Base-by-base conservation (phyloP, 495 filamentous ascomycete species). In the Elasticomyces elasticus region DNA sequence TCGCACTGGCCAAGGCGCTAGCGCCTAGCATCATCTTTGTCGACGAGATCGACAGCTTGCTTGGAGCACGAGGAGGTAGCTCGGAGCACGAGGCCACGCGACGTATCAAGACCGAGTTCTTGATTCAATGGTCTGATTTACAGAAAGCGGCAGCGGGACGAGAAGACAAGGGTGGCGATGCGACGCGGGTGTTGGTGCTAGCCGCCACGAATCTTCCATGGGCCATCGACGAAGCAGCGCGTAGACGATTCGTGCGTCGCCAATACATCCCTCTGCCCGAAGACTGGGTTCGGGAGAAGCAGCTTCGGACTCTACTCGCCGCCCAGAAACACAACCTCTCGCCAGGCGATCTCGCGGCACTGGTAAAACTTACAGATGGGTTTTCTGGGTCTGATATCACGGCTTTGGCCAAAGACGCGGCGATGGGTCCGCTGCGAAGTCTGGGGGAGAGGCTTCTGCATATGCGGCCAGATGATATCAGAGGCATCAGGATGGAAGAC, bases 11-110 rank as follows among this genome's bases (percentile, higher is more conserved):
- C 23, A 95, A 95, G 64, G 77, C 82, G 17, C 79, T 97, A 25
- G 91, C 92, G 0, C 92, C 92, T 0, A 89, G 85, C 53, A 97
- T 99, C 67, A 99, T 99, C 60, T 99, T 99, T 59, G 90, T 99
- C 5, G 92, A 99, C 62, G 92, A 99, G 66, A 99, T 99, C 62
- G 92, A 99, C 67, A 96, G 92, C 0, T 71, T 99, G 5, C 76
- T 99, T 0, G 94, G 88, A 0, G 79, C 89, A 1, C 80, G 92
- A 22, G 85, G 83, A 7, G 88, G 88, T 0, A 80, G 78, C 1
- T 82, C 88, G 5, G 92, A 99, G 62, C 84, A 97, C 64, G 92
- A 99, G 69, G 86, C 94, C 5, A 94, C 89, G 7, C 77, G 91
- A 35, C 78, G 94, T 24, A 94, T 95, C 61, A 97, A 99, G 70